Evolutionary conservation across 2,329 filamentous ascomycete species (phyloP), one percentile per base, ranked within the genome.

Genomic region (Ophiocordyceps camponoti-floridani): DNA sequence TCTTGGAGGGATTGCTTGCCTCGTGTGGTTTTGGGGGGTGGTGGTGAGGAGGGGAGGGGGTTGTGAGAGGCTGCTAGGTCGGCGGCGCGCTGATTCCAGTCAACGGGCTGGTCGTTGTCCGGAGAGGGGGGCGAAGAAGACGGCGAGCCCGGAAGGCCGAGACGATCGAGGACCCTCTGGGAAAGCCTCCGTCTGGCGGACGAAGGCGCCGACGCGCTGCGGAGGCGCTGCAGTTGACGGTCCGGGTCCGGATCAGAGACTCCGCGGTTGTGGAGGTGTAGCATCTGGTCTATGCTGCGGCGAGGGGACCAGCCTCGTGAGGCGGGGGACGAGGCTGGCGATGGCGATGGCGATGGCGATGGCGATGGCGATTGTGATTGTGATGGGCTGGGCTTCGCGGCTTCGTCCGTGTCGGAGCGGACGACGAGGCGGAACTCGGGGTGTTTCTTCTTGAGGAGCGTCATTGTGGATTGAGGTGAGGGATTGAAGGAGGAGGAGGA

Each of bases 1-100:
- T 93, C 81, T 62, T 95, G 89, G 47, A 98, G 94, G 61, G 84
- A n/a, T n/a, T n/a, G n/a, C n/a, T n/a, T n/a, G n/a, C n/a, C n/a
- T 79, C 47, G 73, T 70, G 57, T 81, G 76, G 45, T 72, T 71
- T 47, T 63, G 62, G 56, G 73, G 67, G 42, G 67, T 68, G 44
- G 67, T 71, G 33, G 74, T 66, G 10, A 38, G 44, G 52, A 50
- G 48, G 50, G 42, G 41, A 8, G 44, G 43, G 48, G 44, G 27
- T 30, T 30, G 27, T 30, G 27, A 30, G n/a, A n/a, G n/a, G n/a
- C n/a, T n/a, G n/a, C n/a, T n/a, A n/a, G n/a, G n/a, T n/a, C n/a
- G n/a, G n/a, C n/a, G n/a, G n/a, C n/a, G n/a, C n/a, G n/a, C n/a
- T n/a, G n/a, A n/a, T n/a, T n/a, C n/a, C n/a, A n/a, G n/a, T n/a